Evolutionary conservation across 2,329 filamentous ascomycete genomes (phyloP), one percentile per base, ranked within the genome.

Genomic region (Balansia obtecta): DNA sequence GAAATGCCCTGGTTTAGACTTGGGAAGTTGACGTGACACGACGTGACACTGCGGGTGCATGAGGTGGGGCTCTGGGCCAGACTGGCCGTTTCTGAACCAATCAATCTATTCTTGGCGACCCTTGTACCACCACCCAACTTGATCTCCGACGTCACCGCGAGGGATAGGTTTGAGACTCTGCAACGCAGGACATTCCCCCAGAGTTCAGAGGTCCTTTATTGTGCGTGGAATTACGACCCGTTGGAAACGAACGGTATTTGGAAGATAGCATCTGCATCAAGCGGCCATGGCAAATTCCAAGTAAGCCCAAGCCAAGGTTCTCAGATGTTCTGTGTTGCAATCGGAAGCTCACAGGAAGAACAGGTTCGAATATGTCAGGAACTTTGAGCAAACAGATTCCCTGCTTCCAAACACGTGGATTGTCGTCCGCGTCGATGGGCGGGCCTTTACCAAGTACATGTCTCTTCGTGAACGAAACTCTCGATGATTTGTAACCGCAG

Each of bases 391-490:
- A 62, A 71, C 82, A 7, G 89, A 96, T 63, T 69, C 70, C 45
- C 71, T 98, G 40, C 76, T 97, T 20, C 88, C 84, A 49, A 95
- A 94, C 63, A 97, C 91, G 27, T 98, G 90, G 89, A 85, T 97
- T 51, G 88, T 97, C 18, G 83, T 98, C 50, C 83, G 93, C 53
- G 83, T 98, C 61, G 93, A 98, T 68, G 93, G 93, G 22, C 79
- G 91, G 56, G 90, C 89, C 16, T 98, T 98, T 68, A 93, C 90
- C 61, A 96, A 95, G 88, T 94, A 71, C 15, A 27, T 18, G 11
- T 13, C 6, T 13, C 33, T n/a, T 18, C 13, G 12, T 8, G 5
- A 2, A 18, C 7, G 8, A 3, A 6, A 30, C 3, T 18, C 1
- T 9, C 11, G 13, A 10, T 32, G 2, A 27, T 27, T 4, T 27